Percentiles rank a stretch among this genome's conserved stretches.
These are phyloP conservation scores for Oxyria digyna DNA, from an alignment of 148 eudicot species.

Conservation along the genomic window DNA sequence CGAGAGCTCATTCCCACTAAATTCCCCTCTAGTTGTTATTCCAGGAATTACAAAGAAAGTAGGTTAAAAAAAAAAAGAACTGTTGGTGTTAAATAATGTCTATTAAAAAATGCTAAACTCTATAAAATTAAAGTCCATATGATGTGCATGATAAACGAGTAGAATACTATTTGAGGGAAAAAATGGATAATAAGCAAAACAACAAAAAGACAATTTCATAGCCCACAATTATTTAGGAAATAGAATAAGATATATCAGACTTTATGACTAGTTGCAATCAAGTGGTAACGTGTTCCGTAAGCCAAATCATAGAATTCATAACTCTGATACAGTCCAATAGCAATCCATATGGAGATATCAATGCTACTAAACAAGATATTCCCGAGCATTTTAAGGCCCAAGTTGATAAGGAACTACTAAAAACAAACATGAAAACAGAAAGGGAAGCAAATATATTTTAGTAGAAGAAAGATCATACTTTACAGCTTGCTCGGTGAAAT, in stretches of 20 bases:
- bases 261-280: neutral
- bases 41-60: neutral
- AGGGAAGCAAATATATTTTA: neutral
- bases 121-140: neutral
- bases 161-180: neutral
- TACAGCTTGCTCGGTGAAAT: slow-evolving; percentile 77
- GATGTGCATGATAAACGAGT: neutral
- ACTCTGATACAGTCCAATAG: neutral
- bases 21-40: neutral
- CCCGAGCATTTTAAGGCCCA: neutral
- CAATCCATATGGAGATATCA: neutral
- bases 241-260: neutral
- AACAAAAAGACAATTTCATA: neutral
- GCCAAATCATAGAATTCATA: neutral
- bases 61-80: neutral
- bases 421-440: neutral
- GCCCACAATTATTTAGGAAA: neutral
- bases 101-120: neutral
- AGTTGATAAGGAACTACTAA: neutral
- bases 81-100: neutral
- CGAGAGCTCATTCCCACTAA: neutral
- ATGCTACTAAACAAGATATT: neutral
- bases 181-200: neutral
- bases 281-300: neutral
- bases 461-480: slow-evolving; percentile 42